phyloP scores from a whole-genome alignment of 257 asterid species.

The Eustoma russellianum region DNA sequence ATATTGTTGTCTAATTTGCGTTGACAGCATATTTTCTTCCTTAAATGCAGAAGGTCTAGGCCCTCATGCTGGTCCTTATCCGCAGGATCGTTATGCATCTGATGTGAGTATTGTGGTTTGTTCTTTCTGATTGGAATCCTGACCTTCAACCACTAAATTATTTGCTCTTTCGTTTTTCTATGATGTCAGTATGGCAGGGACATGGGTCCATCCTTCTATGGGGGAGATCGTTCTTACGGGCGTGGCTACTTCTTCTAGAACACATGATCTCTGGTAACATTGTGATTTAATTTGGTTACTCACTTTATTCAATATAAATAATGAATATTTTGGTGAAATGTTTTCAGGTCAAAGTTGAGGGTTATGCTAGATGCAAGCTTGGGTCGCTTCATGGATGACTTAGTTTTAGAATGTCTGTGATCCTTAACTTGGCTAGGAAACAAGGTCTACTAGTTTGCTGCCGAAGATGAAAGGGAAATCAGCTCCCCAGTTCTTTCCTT shows the following conservation, averaged over 20 bases:
- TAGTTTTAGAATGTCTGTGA: background rate
- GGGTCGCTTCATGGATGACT: background rate
- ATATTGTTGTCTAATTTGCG: background rate
- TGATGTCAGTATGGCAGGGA: slow-evolving; percentile 32
- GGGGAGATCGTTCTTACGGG: slow-evolving; percentile 31
- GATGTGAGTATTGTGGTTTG: slow-evolving; percentile 29
- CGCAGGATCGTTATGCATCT: slow-evolving; percentile 38
- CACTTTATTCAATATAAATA: slow-evolving; percentile 1
- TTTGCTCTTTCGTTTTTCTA: slow-evolving; percentile 11
- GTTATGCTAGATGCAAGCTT: background rate
- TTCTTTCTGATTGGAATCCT: background rate
- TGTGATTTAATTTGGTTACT: background rate
- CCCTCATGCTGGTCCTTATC: slow-evolving; percentile 22
- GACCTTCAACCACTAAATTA: background rate
- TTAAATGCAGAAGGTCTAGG: slow-evolving; percentile 25
- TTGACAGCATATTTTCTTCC: background rate
- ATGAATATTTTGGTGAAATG: slow-evolving; percentile 9
- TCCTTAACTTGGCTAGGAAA: slow-evolving; percentile 9
- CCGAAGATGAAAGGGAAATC: slow-evolving; percentile 6
- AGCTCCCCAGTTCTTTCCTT: slow-evolving; percentile 1
- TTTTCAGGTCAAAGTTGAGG: slow-evolving; percentile 14
- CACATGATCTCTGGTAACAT: slow-evolving; percentile 25
- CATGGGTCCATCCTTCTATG: slow-evolving; percentile 24
- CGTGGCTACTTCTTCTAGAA: slow-evolving; percentile 42
- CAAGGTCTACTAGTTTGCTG: slow-evolving; percentile 11